Percentiles rank a stretch among this genome's conserved stretches.
Evolutionary conservation across 345 rosid genomes (phyloP).

Genomic region (Mangifera indica): DNA sequence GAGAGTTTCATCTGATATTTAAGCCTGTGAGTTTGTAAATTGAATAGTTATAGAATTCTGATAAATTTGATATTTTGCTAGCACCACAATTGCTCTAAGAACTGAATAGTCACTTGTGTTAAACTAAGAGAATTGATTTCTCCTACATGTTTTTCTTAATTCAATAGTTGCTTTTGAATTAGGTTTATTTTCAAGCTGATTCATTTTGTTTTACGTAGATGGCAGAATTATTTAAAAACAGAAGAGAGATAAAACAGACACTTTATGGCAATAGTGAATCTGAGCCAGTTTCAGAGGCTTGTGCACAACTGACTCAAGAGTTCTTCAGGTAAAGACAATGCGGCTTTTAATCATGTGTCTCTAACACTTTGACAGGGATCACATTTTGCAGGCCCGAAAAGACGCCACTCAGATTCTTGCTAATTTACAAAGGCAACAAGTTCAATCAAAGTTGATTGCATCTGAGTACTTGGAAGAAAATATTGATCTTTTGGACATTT

Average conservation of each 20-base stretch:
- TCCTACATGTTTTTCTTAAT: neutral
- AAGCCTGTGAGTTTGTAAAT: neutral
- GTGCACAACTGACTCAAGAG: conserved; percentile 88
- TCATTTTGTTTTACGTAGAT: conserved; percentile 38
- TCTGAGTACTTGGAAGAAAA: conserved; percentile 89
- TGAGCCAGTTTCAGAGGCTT: conserved; percentile 92
- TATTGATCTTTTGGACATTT: conserved; percentile 76
- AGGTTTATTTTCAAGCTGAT: neutral
- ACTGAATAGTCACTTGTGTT: neutral
- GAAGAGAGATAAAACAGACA: conserved; percentile 81
- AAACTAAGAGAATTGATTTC: neutral
- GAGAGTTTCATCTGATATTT: neutral
- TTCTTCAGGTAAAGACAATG: conserved; percentile 84
- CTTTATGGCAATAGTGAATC: conserved; percentile 95
- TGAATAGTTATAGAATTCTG: neutral
- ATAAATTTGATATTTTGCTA: neutral
- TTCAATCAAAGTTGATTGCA: conserved; percentile 82
- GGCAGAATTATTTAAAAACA: conserved; percentile 68
- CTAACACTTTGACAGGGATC: conserved; percentile 44
- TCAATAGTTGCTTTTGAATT: neutral
- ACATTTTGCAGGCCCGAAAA: conserved; percentile 69
- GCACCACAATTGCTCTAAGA: neutral
- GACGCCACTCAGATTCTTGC: conserved; percentile 99
- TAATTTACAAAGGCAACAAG: conserved; percentile 94
- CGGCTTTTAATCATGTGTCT: conserved; percentile 71